These are phyloP conservation scores for Didymella exigua DNA, from an alignment of 2,329 filamentous ascomycete species.

Conservation along the genomic window DNA sequence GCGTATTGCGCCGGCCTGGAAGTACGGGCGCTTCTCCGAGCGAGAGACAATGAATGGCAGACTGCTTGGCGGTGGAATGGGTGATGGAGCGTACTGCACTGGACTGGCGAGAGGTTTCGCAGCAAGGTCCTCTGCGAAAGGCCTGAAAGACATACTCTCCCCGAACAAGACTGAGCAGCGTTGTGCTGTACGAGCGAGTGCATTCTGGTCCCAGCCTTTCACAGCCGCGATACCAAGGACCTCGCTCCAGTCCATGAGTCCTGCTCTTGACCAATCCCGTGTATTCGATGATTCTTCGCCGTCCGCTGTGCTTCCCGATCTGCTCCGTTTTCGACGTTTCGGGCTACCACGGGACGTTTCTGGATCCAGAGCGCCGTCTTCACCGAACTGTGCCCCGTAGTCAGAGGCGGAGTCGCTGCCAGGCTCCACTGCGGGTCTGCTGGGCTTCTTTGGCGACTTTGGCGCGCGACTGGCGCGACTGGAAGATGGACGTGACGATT, in stretches of 20 bases:
- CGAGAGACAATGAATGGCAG: neutral
- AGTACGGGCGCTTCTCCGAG: constrained; percentile 33
- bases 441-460: constrained; percentile 1
- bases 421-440: constrained; percentile 25
- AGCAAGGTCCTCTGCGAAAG: constrained; percentile 54
- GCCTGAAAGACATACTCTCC: constrained; percentile 70
- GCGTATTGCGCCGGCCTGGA: constrained; percentile 31
- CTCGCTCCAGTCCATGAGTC: constrained; percentile 75
- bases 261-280: constrained; percentile 21
- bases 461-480: constrained; percentile 1
- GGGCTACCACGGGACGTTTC: neutral
- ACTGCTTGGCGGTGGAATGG: constrained; percentile 23
- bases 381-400: constrained; percentile 34
- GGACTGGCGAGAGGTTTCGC: constrained; percentile 28
- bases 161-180: constrained; percentile 79
- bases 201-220: constrained; percentile 68
- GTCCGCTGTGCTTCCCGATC: constrained; percentile 17
- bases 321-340: constrained; percentile 19
- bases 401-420: constrained; percentile 52
- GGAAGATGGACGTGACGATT: constrained; percentile 18
- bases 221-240: constrained; percentile 79
- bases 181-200: constrained; percentile 70
- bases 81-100: constrained; percentile 45
- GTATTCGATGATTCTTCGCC: constrained; percentile 18
- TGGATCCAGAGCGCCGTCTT: neutral